phyloP scores from a whole-genome alignment of 78 protist genomes.

The Planoprotostelium fungivorum region DNA sequence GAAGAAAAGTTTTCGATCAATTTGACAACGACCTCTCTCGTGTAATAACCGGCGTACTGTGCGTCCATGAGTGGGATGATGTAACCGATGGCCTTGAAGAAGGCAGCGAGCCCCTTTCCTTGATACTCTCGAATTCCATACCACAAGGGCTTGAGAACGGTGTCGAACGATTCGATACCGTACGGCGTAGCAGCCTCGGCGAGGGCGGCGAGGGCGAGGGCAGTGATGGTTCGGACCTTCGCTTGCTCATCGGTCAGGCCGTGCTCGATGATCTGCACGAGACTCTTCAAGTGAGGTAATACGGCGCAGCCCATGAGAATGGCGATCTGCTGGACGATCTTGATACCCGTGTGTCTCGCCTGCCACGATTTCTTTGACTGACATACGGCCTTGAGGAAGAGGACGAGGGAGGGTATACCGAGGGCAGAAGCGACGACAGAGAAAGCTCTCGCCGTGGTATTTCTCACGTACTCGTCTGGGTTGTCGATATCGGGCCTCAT shows the following conservation, averaged over 20 bases:
- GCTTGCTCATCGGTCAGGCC: conserved; percentile 84
- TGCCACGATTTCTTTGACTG: conserved; percentile 91
- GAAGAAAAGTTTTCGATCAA: conserved; percentile 89
- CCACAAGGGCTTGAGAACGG: conserved; percentile 93
- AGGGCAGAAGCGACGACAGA: conserved; percentile 98
- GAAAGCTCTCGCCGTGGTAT: conserved; percentile 98
- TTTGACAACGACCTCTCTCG: conserved; percentile 82
- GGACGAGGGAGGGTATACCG: conserved; percentile 93
- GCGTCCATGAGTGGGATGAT: conserved; percentile 98
- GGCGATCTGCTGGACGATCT: conserved; percentile 96
- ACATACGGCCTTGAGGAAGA: conserved; percentile 97
- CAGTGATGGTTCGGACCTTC: conserved; percentile 90
- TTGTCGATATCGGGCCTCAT: conserved; percentile 97
- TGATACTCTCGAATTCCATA: conserved; percentile 79
- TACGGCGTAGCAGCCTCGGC: conserved; percentile 98
- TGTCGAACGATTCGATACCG: conserved; percentile 94
- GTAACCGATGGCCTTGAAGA: conserved; percentile 96
- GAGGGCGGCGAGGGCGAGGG: conserved; percentile 94
- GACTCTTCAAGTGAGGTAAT: conserved; percentile 87
- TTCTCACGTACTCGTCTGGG: conserved; percentile 94
- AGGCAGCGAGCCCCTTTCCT: conserved; percentile 95
- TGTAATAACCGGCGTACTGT: conserved; percentile 84
- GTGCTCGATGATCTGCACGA: conserved; percentile 88
- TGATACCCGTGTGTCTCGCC: conserved; percentile 97
- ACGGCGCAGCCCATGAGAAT: conserved; percentile 95